Percentiles rank a stretch among this genome's conserved stretches.
These are phyloP conservation scores for Agapanthus africanus DNA, from an alignment of 106 monocot species.

Conservation along the genomic window DNA sequence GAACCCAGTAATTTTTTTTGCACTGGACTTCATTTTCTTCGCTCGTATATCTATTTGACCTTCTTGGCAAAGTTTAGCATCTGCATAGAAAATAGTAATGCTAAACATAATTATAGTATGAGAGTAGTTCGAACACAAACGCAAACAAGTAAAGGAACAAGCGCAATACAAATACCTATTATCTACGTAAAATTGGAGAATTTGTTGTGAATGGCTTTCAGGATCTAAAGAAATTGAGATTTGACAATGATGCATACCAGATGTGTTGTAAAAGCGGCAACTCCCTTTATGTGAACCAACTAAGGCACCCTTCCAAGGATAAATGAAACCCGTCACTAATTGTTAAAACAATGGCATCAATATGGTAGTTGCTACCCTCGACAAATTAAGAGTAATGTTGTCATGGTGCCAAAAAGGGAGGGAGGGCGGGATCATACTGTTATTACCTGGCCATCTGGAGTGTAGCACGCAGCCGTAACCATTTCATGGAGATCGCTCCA, in stretches of 20 bases:
- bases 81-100: conserved; percentile 23
- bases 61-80: conserved; percentile 62
- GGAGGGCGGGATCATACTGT: not conserved
- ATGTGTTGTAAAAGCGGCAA: conserved; percentile 62
- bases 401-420: too few relatives aligned
- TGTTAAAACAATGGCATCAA: conserved; percentile 20
- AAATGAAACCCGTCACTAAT: conserved; percentile 15
- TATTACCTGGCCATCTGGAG: conserved; percentile 90
- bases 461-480: conserved; percentile 86
- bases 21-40: conserved; percentile 70
- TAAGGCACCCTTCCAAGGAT: conserved; percentile 57
- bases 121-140: too few relatives aligned
- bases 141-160: too few relatives aligned
- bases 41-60: conserved; percentile 56
- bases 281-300: conserved; percentile 92
- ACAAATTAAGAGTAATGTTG: too few relatives aligned
- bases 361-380: not conserved
- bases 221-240: not conserved
- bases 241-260: conserved; percentile 30
- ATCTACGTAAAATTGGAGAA: too few relatives aligned
- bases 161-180: too few relatives aligned
- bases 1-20: conserved; percentile 92
- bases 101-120: too few relatives aligned
- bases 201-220: too few relatives aligned
- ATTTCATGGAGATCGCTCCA: conserved; percentile 91